Percentiles rank a stretch among this genome's conserved stretches.
phyloP scores from a whole-genome alignment of 352 stramenopile genomes.

The Pythium rishiriense region DNA sequence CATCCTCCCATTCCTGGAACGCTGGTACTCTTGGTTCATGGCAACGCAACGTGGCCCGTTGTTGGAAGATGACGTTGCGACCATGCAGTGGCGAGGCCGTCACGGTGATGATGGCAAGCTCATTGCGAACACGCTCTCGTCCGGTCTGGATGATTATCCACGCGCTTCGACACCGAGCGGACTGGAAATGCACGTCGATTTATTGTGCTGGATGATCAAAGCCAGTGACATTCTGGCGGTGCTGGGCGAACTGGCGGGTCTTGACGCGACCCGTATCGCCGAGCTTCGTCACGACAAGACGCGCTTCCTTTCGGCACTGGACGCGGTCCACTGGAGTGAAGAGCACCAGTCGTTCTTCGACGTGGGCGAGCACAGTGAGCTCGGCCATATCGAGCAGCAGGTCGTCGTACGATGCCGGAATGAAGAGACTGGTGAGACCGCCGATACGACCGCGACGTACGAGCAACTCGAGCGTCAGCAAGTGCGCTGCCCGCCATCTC shows the following conservation, averaged over 20 bases:
- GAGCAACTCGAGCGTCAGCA: conserved; percentile 35
- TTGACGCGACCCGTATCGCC: neutral
- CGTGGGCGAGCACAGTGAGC: conserved; percentile 73
- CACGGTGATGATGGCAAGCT: conserved; percentile 69
- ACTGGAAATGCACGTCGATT: conserved; percentile 90
- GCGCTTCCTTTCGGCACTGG: conserved; percentile 46
- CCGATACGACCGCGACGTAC: conserved; percentile 42
- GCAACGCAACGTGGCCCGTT: conserved; percentile 56
- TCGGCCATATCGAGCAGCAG: conserved; percentile 67
- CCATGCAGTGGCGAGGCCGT: conserved; percentile 84
- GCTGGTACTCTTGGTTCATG: conserved; percentile 80
- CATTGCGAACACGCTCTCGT: conserved; percentile 91
- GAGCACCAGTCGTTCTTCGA: conserved; percentile 73
- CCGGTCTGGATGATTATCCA: conserved; percentile 93
- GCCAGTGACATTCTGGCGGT: conserved; percentile 56
- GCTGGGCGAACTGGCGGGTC: conserved; percentile 40
- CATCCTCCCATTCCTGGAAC: conserved; percentile 71
- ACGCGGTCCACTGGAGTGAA: conserved; percentile 75
- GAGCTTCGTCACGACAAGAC: conserved; percentile 13
- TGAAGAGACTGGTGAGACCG: conserved; percentile 35
- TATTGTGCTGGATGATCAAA: conserved; percentile 90
- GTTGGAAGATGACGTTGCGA: conserved; percentile 29
- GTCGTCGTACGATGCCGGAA: conserved; percentile 72
- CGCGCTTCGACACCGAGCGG: conserved; percentile 65
- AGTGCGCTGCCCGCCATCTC: conserved; percentile 51